Evolutionary conservation across 106 monocot genomes (phyloP), one percentile per base, ranked within the genome.

Genomic region (Dactylorhiza incarnata): DNA sequence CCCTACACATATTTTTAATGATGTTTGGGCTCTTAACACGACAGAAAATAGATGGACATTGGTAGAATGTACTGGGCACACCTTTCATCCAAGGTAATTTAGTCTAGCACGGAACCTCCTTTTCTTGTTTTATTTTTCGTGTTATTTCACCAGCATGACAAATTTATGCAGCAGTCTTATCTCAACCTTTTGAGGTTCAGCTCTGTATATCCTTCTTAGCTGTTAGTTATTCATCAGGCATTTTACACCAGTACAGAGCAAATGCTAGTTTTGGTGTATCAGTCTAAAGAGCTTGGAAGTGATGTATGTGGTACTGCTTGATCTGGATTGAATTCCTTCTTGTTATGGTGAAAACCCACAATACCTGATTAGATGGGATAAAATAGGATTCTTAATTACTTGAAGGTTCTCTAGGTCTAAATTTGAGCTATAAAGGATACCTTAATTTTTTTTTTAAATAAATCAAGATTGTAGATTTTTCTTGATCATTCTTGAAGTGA

Each of bases 1-100:
- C 56, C 93, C 97, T 14, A 78, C 49, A 51, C 80, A 94, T 74
- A 89, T 89, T 81, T 78, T 94, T 69, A 83, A 88, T 87, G 97
- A 97, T 81, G 89, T 91, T 23, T 94, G 91, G 97, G 81, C 84
- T 77, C 73, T 97, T 17, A 66, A 89, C 73, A 81, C 61, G 24
- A 73, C 45, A 52, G 79, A 85, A 46, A 84, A 78, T 76, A 84
- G 63, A 75, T 97, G 97, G 97, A 78, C 26, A 26, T 76, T 78
- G 71, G 51, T 91, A 68, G 77, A 85, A 25, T 94, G 97, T 79
- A 77, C 49, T 73, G 97, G 94, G 10, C 75, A 77, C 44, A 20
- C 80, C 5, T 97, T 97, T 51, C 80, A 78, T 20, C 86, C 91
- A 74, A 94, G 91, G 69, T 69, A 69, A 46, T 12, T 69, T 69